Base-by-base conservation (phyloP, 768 basidiomycete species). In the Kwoniella heveanensis region DNA sequence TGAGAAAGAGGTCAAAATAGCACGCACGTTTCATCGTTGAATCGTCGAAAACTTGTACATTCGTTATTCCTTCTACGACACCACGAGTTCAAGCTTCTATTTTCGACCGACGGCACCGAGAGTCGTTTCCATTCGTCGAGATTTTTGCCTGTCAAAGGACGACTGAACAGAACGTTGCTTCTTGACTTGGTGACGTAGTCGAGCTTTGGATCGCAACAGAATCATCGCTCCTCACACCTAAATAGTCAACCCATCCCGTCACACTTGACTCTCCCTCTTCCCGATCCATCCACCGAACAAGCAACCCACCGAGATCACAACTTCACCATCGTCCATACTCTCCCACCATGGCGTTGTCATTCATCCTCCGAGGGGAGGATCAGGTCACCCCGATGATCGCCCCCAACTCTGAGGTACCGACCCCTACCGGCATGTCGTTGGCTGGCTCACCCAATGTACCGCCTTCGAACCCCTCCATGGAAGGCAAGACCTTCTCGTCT, bases 291-390 rank as follows among this genome's bases (percentile, higher is more conserved):
- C 52, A 54, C 32, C 15, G 17, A n/a, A n/a, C n/a, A n/a, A n/a
- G n/a, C n/a, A n/a, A n/a, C n/a, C n/a, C n/a, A n/a, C n/a, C n/a
- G n/a, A n/a, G n/a, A n/a, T 32, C 32, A 32, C 32, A 32, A 32
- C 32, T 13, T 13, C 32, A 10, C 25, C n/a, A 30, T 17, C 24
- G 51, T 13, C 6, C 27, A 19, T 32, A 32, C 29, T 26, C 50
- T 13, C 47, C 15, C 61, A 62, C 47, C 61, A 64, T 64, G 62
- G 62, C 62, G 30, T 32, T 64, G n/a, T 64, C 62, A 46, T 64
- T 64, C 62, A 64, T 64, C 55, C 62, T 64, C 30, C 47, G 62
- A 26, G 62, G 62, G 30, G 62, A 64, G 62, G 51, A 56, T 26
- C 46, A 64, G 13, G 22, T 30, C 17, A 64, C 62, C 36, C 62